A percentile compares a stretch with the other conserved stretches of the same genome.
Conservation (phyloP, 495 filamentous ascomycete species). For the Trichoderma erinaceum region DNA sequence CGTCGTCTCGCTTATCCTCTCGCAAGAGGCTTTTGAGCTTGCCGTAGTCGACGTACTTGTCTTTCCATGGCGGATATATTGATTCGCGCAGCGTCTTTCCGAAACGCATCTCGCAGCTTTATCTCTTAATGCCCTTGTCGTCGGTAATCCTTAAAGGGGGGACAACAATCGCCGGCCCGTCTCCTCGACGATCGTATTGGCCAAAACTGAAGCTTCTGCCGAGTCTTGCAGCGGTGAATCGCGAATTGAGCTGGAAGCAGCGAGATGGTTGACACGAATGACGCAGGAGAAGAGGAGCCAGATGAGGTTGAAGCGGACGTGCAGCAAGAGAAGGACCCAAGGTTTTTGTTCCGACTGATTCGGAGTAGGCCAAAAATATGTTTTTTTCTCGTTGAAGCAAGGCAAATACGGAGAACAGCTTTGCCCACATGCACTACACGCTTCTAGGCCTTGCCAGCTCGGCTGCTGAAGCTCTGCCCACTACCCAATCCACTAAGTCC, state of each 20-base stretch:
- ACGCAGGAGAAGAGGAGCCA: not conserved
- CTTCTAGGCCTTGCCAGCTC: too few species aligned
- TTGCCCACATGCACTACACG: too few species aligned
- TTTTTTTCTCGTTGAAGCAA: not conserved
- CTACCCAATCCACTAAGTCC: not conserved
- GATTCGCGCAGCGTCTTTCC: conserved; percentile 76
- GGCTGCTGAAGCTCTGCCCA: too few species aligned
- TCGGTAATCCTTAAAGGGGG: not conserved
- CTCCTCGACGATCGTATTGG: not conserved
- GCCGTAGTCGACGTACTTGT: conserved; percentile 88
- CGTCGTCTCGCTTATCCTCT: conserved; percentile 59
- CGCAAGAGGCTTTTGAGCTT: conserved; percentile 85
- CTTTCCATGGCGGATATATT: conserved; percentile 83
- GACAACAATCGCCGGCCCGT: not conserved
- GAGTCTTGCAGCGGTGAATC: not conserved
- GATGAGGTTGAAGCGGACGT: not conserved
- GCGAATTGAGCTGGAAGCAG: not conserved
- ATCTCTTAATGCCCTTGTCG: not conserved
- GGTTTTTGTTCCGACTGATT: not conserved
- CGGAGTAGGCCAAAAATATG: not conserved
- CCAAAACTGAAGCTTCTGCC: not conserved
- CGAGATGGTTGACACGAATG: not conserved
- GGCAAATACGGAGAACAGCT: not conserved
- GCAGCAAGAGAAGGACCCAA: not conserved
- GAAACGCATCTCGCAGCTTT: conserved; percentile 69